Evolutionary conservation across 1,284 basidiomycete genomes (phyloP).

Genomic region (Ceratobasidium sp.): DNA sequence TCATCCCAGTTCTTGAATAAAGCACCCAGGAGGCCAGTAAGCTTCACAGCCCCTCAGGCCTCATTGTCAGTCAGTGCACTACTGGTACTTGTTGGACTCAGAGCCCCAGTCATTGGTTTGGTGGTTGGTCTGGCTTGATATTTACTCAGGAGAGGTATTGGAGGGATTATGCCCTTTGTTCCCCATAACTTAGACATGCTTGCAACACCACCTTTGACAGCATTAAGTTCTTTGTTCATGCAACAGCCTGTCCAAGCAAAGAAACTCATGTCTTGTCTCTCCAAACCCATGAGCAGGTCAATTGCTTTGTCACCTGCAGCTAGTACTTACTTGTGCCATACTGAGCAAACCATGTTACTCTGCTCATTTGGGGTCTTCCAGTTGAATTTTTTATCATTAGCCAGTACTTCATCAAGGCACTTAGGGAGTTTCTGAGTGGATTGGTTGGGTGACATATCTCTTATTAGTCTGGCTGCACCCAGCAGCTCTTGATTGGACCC

Average conservation of each 20-base stretch:
- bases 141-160: conserved; percentile 46
- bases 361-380: not conserved
- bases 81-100: no score
- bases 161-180: conserved; percentile 38
- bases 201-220: conserved; percentile 48
- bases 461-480: not conserved
- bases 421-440: not conserved
- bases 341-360: not conserved
- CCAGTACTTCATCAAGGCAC: not conserved
- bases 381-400: not conserved
- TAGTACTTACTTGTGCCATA: not conserved
- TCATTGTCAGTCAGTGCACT: not conserved
- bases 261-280: not conserved
- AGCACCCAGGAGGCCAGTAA: conserved; percentile 45
- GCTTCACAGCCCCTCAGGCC: conserved; percentile 50
- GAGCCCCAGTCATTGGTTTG: not conserved
- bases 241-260: conserved; percentile 50
- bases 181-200: conserved; percentile 46
- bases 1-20: conserved; percentile 49
- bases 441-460: not conserved
- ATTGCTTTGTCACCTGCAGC: not conserved
- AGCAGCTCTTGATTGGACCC: not conserved
- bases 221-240: conserved; percentile 54
- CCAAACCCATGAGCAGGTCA: not conserved
- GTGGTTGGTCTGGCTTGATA: conserved; percentile 44